Conservation (phyloP, 1,284 basidiomycete species). For the Ustanciosporium gigantosporum region DNA sequence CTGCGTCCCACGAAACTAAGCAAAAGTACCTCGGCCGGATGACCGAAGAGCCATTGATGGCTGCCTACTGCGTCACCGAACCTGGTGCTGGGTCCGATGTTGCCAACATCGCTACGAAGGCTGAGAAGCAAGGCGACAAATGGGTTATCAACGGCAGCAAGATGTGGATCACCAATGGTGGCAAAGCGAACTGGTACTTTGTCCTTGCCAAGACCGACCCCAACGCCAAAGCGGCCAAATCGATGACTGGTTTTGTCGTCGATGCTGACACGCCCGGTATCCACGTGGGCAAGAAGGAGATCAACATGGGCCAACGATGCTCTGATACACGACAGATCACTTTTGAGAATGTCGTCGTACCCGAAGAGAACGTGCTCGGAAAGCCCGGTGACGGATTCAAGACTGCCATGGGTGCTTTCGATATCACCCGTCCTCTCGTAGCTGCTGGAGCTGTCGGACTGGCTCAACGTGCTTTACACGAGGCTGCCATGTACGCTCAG, state of each 20-base stretch:
- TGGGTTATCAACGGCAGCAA: conserved; percentile 65
- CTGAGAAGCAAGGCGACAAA: conserved; percentile 65
- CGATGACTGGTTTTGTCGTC: conserved; percentile 67
- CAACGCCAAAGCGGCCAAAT: conserved; percentile 63
- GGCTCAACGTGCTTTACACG: conserved; percentile 65
- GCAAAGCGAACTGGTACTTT: conserved; percentile 67
- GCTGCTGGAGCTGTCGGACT: conserved; percentile 66
- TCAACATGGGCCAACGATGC: conserved; percentile 69
- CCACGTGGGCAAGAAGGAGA: conserved; percentile 64
- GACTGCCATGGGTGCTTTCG: conserved; percentile 67
- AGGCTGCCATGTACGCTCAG: conserved; percentile 66
- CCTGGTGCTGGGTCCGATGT: conserved; percentile 67
- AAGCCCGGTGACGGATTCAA: conserved; percentile 67
- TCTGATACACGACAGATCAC: conserved; percentile 67
- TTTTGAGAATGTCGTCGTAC: conserved; percentile 66
- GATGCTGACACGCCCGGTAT: conserved; percentile 66
- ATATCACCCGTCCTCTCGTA: conserved; percentile 65
- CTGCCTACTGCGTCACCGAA: conserved; percentile 67
- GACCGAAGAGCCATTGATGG: conserved; percentile 67
- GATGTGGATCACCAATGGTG: conserved; percentile 66
- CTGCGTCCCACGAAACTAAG: conserved; percentile 65
- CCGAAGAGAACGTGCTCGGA: conserved; percentile 65
- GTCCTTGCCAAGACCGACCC: conserved; percentile 67
- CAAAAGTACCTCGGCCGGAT: conserved; percentile 67
- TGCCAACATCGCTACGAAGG: conserved; percentile 61